These are phyloP conservation scores for Botryosphaeria dothidea DNA, from an alignment of 2,329 filamentous ascomycete genomes.

Conservation along the genomic window DNA sequence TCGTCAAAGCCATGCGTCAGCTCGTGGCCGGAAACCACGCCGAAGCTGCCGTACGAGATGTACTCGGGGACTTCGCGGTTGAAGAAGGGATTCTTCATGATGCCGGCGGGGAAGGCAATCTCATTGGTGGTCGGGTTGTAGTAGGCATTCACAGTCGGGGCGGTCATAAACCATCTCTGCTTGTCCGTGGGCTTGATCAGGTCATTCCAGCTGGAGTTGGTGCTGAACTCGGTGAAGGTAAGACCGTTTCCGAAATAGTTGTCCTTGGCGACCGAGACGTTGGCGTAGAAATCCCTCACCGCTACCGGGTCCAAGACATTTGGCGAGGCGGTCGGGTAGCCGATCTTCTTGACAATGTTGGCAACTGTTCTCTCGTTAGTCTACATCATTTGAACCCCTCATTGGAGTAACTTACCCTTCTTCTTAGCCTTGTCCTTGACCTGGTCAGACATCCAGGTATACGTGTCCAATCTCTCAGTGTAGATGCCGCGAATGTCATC, in stretches of 20 bases:
- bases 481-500: slow-evolving; percentile 70
- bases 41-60: slow-evolving; percentile 69
- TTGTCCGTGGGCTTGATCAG: slow-evolving; percentile 63
- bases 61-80: slow-evolving; percentile 64
- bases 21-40: slow-evolving; percentile 59
- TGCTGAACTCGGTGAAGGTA: slow-evolving; percentile 50
- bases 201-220: slow-evolving; percentile 56
- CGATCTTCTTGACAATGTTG: slow-evolving; percentile 69
- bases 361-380: no score
- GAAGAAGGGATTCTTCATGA: slow-evolving; percentile 70
- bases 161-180: slow-evolving; percentile 62
- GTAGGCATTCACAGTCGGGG: slow-evolving; percentile 62
- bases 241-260: slow-evolving; percentile 62
- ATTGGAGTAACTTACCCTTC: no score
- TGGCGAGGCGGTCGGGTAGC: slow-evolving; percentile 63
- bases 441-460: slow-evolving; percentile 65
- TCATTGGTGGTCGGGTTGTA: slow-evolving; percentile 66
- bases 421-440: slow-evolving; percentile 61
- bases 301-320: slow-evolving; percentile 60
- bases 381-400: no score
- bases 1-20: slow-evolving; percentile 71
- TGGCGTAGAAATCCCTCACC: slow-evolving; percentile 59
- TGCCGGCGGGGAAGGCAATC: slow-evolving; percentile 69
- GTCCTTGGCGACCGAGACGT: slow-evolving; percentile 51
- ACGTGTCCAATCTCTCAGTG: slow-evolving; percentile 58